phyloP scores from a whole-genome alignment of 2,329 filamentous ascomycete species.

The Diaporthe aspalathi region DNA sequence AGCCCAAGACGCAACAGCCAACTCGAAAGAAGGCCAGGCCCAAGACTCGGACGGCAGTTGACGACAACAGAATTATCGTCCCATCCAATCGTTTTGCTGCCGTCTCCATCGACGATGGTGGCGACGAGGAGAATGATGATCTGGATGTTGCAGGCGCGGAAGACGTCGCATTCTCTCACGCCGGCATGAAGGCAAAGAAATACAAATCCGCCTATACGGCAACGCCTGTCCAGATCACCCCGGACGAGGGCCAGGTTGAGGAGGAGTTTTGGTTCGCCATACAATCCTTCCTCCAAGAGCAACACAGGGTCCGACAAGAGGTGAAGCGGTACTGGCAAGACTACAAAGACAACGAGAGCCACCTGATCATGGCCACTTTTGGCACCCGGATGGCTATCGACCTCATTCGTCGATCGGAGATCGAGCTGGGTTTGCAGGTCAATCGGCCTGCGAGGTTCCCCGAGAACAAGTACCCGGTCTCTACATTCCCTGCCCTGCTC shows the following conservation, averaged over 20 bases:
- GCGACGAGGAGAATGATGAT: background rate
- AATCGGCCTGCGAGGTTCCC: slow-evolving; percentile 23
- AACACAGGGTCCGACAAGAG: slow-evolving; percentile 18
- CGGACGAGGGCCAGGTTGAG: slow-evolving; percentile 18
- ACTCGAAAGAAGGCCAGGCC: background rate
- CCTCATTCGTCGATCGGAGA: slow-evolving; percentile 28
- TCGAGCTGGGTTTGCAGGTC: slow-evolving; percentile 15
- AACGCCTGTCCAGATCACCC: background rate
- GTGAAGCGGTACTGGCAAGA: slow-evolving; percentile 26
- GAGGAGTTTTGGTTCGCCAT: slow-evolving; percentile 33
- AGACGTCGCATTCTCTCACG: background rate
- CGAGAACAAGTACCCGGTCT: slow-evolving; percentile 20
- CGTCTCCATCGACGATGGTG: background rate
- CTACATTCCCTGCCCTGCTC: slow-evolving; percentile 13
- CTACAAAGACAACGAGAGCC: background rate
- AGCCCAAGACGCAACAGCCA: background rate
- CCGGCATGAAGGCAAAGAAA: background rate
- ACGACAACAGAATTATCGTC: background rate
- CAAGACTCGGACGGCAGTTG: background rate
- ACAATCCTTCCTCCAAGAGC: slow-evolving; percentile 21
- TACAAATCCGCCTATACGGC: background rate
- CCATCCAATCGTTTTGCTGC: slow-evolving; percentile 11
- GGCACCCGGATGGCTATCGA: slow-evolving; percentile 28
- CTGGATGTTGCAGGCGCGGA: background rate
- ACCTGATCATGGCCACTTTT: slow-evolving; percentile 22